phyloP scores from a whole-genome alignment of 768 basidiomycete species.

The Phaffia australis region DNA sequence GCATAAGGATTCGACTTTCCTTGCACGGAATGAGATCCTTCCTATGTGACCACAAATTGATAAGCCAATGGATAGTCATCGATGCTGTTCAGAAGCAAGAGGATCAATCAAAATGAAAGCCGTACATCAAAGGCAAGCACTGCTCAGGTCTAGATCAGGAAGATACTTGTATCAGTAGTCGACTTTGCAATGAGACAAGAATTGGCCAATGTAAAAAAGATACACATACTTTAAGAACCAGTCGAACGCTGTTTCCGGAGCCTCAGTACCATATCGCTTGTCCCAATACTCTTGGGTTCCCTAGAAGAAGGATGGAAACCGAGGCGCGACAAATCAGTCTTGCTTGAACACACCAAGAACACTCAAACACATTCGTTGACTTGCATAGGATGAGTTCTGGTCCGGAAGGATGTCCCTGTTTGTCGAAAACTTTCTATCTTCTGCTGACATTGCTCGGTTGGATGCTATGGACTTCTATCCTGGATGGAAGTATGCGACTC shows the following conservation, averaged over 20 bases:
- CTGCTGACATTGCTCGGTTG: too few species aligned
- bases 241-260: slow-evolving; percentile 35
- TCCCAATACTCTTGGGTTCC: slow-evolving; percentile 21
- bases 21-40: slow-evolving; percentile 26
- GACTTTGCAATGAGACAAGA: slow-evolving; percentile 17
- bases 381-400: too few species aligned
- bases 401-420: too few species aligned
- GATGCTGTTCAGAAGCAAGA: not conserved
- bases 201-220: slow-evolving; percentile 32
- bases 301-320: too few species aligned
- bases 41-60: not conserved
- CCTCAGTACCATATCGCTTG: slow-evolving; percentile 30
- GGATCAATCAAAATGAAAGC: not conserved
- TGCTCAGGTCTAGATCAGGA: slow-evolving; percentile 21
- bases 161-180: too few species aligned
- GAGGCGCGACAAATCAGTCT: too few species aligned
- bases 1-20: slow-evolving; percentile 32
- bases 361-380: too few species aligned
- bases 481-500: too few species aligned
- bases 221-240: slow-evolving; percentile 37
- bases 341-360: too few species aligned
- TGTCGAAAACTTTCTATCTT: too few species aligned
- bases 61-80: not conserved
- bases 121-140: slow-evolving; percentile 24
- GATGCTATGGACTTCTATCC: too few species aligned